Percentiles rank a stretch among this genome's conserved stretches.
Evolutionary conservation across 2,329 filamentous ascomycete species (phyloP).

Genomic region (Apiospora kogelbergensis): DNA sequence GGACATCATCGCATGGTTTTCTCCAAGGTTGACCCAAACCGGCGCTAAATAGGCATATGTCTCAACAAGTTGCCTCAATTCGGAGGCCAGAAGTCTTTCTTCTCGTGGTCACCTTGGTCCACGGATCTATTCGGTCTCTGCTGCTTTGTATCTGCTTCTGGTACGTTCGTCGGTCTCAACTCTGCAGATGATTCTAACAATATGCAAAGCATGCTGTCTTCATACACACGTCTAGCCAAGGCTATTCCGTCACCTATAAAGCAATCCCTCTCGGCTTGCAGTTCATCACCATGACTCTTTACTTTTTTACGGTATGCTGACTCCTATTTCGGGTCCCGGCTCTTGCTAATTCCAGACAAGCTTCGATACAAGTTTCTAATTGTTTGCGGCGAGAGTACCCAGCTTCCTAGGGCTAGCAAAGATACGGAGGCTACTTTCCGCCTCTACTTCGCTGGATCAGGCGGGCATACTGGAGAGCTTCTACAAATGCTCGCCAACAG

Average conservation of each 20-base stretch:
- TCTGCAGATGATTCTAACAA: neutral
- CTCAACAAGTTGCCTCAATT: neutral
- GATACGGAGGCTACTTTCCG: neutral
- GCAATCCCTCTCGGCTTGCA: neutral
- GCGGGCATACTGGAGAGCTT: conserved; percentile 95
- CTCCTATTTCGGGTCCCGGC: neutral
- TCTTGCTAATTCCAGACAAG: neutral
- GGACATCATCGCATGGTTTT: neutral
- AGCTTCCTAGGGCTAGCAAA: neutral
- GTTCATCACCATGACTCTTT: neutral
- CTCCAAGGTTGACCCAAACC: neutral
- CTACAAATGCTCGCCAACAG: conserved; percentile 72
- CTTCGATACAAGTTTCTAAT: neutral
- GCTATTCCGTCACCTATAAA: neutral
- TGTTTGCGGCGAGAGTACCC: neutral
- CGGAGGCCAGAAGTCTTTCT: neutral
- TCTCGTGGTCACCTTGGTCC: neutral
- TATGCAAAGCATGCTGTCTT: neutral
- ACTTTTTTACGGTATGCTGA: neutral
- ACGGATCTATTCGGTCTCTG: neutral
- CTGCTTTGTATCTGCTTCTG: neutral
- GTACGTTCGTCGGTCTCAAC: neutral
- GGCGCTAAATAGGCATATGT: neutral
- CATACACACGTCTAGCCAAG: neutral
- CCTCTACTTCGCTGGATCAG: conserved; percentile 82